phyloP scores from a whole-genome alignment of 1,284 basidiomycete species.

The Tetrapyrgos nigripes region DNA sequence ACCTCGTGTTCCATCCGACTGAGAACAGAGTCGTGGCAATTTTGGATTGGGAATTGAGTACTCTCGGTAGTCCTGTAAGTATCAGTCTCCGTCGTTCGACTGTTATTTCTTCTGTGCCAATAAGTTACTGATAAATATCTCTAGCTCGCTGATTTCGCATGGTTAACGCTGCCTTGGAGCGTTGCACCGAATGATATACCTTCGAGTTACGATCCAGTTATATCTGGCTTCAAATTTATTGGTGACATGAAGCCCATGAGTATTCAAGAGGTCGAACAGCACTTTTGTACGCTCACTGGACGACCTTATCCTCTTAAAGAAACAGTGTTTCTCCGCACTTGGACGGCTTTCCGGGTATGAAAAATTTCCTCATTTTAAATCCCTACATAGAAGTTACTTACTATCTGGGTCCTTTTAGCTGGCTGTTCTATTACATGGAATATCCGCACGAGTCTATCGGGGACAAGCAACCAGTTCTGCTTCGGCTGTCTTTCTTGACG shows the following conservation, averaged over 20 bases:
- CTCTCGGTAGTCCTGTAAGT: conserved; percentile 83
- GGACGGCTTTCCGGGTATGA: conserved; percentile 88
- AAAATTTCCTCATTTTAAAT: too few relatives aligned
- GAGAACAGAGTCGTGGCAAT: conserved; percentile 94
- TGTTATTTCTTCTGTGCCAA: background rate
- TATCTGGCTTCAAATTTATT: conserved; percentile 73
- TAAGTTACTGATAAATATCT: conserved; percentile 1
- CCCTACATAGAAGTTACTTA: too few relatives aligned
- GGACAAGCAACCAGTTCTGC: too few relatives aligned
- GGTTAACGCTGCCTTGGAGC: conserved; percentile 87
- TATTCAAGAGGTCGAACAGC: conserved; percentile 75
- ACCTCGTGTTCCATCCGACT: conserved; percentile 92
- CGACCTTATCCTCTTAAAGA: conserved; percentile 75
- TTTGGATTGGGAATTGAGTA: conserved; percentile 96
- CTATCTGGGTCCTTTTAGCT: too few relatives aligned
- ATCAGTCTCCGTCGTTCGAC: too few relatives aligned
- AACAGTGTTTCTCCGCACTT: conserved; percentile 83
- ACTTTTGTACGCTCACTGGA: conserved; percentile 72
- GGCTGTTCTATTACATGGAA: too few relatives aligned
- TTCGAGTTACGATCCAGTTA: conserved; percentile 4
- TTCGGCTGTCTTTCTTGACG: too few relatives aligned
- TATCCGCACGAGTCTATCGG: too few relatives aligned
- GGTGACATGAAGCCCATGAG: conserved; percentile 70
- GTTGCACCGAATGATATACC: conserved; percentile 57
- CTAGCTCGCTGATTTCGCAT: conserved; percentile 89